phyloP scores from a whole-genome alignment of 2,329 filamentous ascomycete genomes.

The Botrytis deweyae region DNA sequence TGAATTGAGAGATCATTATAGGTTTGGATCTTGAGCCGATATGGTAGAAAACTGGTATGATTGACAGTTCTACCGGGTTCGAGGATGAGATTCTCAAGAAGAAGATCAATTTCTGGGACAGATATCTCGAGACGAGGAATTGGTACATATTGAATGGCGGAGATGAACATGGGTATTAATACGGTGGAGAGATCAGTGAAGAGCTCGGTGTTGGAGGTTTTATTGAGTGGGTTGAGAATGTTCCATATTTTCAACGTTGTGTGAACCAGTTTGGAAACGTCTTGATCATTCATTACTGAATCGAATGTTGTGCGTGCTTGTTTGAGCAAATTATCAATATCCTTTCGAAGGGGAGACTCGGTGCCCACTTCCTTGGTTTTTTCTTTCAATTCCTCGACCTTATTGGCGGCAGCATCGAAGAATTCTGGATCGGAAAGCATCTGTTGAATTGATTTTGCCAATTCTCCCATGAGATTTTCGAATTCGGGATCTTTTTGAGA shows the following conservation, averaged over 20 bases:
- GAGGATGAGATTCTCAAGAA: slow-evolving; percentile 87
- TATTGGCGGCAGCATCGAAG: slow-evolving; percentile 66
- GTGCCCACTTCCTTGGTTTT: slow-evolving; percentile 63
- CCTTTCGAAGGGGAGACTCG: slow-evolving; percentile 67
- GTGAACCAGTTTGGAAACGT: slow-evolving; percentile 66
- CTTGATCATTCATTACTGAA: slow-evolving; percentile 68
- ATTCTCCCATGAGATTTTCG: slow-evolving; percentile 70
- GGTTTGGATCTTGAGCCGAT: slow-evolving; percentile 75
- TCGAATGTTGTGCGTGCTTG: slow-evolving; percentile 67
- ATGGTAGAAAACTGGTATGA: slow-evolving; percentile 84
- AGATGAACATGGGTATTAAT: slow-evolving; percentile 75
- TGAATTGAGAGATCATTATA: slow-evolving; percentile 84
- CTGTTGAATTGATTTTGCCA: slow-evolving; percentile 73
- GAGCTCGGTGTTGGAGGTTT: slow-evolving; percentile 67
- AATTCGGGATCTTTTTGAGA: slow-evolving; percentile 78
- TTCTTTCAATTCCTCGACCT: slow-evolving; percentile 51
- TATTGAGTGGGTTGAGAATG: slow-evolving; percentile 65
- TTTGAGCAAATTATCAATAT: slow-evolving; percentile 69
- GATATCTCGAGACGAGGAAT: slow-evolving; percentile 89
- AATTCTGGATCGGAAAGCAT: slow-evolving; percentile 85
- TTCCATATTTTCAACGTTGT: slow-evolving; percentile 67
- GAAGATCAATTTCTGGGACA: slow-evolving; percentile 76
- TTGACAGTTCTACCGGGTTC: slow-evolving; percentile 85
- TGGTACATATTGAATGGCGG: slow-evolving; percentile 80
- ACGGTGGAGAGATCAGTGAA: slow-evolving; percentile 74